A percentile compares a stretch with the other conserved stretches of the same genome.
Conservation (phyloP, 345 rosid genomes). For the Melaleuca quinquenervia region DNA sequence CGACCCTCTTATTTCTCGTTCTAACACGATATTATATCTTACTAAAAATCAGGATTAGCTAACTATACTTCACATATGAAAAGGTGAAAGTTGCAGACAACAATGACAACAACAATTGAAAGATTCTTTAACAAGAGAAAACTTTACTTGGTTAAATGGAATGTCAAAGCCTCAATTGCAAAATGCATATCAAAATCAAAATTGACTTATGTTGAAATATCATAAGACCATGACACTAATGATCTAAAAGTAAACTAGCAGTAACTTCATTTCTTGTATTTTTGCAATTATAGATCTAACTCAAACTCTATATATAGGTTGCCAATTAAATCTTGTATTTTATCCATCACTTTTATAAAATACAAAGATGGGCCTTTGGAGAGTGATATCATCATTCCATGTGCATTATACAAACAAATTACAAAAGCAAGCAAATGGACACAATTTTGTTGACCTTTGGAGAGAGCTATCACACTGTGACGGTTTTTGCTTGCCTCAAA, state of each 20-base stretch:
- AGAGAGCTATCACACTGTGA: not conserved
- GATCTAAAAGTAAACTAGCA: not conserved
- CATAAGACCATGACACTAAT: not conserved
- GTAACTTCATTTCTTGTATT: not conserved
- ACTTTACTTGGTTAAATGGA: not conserved
- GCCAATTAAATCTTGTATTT: not conserved
- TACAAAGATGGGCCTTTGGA: not conserved
- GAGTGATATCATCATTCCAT: not conserved
- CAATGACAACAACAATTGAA: not conserved
- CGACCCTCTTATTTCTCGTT: not conserved
- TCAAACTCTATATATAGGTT: not conserved
- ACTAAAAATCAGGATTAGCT: not conserved
- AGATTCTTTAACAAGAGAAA: not conserved
- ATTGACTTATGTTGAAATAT: not conserved
- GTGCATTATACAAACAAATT: not conserved
- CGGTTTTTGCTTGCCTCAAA: not conserved
- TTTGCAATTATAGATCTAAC: not conserved
- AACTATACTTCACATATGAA: not conserved
- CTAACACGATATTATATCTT: not conserved
- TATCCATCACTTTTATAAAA: not conserved
- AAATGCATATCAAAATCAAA: not conserved
- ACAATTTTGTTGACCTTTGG: not conserved
- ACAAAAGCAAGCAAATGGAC: not conserved
- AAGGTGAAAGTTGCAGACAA: not conserved
- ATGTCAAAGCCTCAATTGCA: not conserved